Base-by-base conservation (phyloP, 768 basidiomycete genomes). In the Hypholoma sublateritium region DNA sequence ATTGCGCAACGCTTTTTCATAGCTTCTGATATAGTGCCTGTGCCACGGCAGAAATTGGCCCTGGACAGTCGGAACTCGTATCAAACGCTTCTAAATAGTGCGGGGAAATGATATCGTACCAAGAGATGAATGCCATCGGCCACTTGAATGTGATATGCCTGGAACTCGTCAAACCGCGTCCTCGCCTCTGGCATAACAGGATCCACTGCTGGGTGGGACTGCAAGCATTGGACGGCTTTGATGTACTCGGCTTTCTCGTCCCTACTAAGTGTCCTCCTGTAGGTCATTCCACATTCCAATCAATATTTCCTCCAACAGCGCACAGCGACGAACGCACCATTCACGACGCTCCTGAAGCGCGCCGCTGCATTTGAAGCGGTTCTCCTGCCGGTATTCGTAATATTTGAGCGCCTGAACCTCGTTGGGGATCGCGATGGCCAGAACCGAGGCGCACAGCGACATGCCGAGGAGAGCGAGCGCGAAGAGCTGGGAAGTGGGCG, bases 101-200 rank as follows among this genome's bases (percentile, higher is more conserved):
- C 2, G 28, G 9, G 5, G 28, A 32, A 21, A 21, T 46, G 53
- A 24, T 11, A 6, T 45, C 74, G 55, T 59, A 76, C 77, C 43
- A 75, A 68, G 6, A 64, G 39, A 59, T 78, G 75, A 6, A 75
- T 64, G 2, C 52, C 39, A 7, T 68, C 65, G 3, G 73, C 64
- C 32, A 68, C 41, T 6, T 56, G 55, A 25, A 76, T 70, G 49
- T 77, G 76, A 16, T 67, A 39, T 0, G 70, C 74, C 55, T 74
- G 71, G 47, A 78, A 74, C 49, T 77, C 75, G 55, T 78, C 76
- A 57, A 70, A 77, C 7, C 74, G 71, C 13, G 72, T 70, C 39
- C 62, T 64, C 5, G 68, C 67, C 1, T 59, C 64, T 1, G 48
- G 48, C 24, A 66, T 54, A 6, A 53, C 39, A 7, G 64, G 52